Conservation (phyloP, 2,329 filamentous ascomycete species). For the Aureobasidium sp. region DNA sequence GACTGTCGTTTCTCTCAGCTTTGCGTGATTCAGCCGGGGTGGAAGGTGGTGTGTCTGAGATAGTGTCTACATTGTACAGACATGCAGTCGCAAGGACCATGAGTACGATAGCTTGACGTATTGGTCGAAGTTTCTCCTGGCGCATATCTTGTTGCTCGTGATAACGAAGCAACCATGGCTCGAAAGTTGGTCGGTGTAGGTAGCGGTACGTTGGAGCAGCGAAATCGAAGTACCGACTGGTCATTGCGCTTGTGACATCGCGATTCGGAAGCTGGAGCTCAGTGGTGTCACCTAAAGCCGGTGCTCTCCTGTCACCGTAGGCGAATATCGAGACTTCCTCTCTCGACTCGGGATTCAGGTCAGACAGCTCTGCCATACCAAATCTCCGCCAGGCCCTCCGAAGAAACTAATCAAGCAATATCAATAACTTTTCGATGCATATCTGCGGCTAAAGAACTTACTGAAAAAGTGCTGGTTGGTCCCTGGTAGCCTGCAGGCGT, state of each 20-base stretch:
- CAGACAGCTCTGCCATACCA: neutral
- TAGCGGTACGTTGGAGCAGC: conserved; percentile 5
- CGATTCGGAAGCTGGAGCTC: neutral
- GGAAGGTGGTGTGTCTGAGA: neutral
- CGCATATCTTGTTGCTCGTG: neutral
- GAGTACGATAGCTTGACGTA: conserved; percentile 1
- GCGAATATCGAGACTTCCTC: conserved; percentile 6
- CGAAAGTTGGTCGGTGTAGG: conserved; percentile 2
- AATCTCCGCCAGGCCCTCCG: neutral
- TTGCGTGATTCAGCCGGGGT: neutral
- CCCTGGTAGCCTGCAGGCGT: neutral
- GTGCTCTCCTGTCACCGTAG: conserved; percentile 1
- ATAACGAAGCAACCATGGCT: neutral
- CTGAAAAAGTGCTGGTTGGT: neutral
- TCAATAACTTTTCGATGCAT: neutral
- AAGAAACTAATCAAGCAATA: neutral
- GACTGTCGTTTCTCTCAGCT: neutral
- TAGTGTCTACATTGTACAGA: neutral
- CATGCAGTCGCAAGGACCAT: conserved; percentile 6
- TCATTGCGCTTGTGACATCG: neutral
- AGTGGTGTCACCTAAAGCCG: neutral
- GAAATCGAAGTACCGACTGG: conserved; percentile 2
- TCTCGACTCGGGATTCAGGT: neutral
- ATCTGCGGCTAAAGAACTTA: neutral
- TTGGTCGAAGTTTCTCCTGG: neutral